Evolutionary conservation across 192 early-diverging fungal genomes (phyloP).

Genomic region (Coemansia sp.): DNA sequence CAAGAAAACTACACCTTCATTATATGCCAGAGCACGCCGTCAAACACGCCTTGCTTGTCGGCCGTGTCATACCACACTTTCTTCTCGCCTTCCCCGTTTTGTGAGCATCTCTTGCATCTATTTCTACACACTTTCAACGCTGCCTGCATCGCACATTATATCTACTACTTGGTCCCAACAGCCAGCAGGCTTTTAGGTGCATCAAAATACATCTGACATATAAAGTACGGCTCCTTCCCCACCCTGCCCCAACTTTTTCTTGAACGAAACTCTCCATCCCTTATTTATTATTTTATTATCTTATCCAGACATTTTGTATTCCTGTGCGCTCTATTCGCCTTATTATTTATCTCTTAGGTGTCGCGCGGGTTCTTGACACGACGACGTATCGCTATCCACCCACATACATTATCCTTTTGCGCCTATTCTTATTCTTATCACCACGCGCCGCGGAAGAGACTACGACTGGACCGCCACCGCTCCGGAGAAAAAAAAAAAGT

Average conservation of each 20-base stretch:
- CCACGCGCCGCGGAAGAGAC: neutral
- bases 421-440: neutral
- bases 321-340: neutral
- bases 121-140: neutral
- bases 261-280: slow-evolving; percentile 1
- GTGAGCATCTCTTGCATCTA: neutral
- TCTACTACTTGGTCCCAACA: neutral
- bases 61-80: neutral
- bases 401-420: neutral
- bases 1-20: neutral
- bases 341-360: neutral
- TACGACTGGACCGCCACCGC: neutral
- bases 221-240: slow-evolving; percentile 5
- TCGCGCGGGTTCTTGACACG: neutral
- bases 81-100: neutral
- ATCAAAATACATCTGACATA: slow-evolving; percentile 10
- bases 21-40: neutral
- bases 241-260: slow-evolving; percentile 10
- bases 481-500: neutral
- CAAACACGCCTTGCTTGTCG: neutral
- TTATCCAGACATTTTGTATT: slow-evolving; percentile 9
- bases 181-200: slow-evolving; percentile 2
- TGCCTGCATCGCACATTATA: neutral
- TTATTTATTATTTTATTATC: neutral
- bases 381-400: neutral